Evolutionary conservation across 768 basidiomycete genomes (phyloP).

Genomic region (Daedaleopsis sinensis): DNA sequence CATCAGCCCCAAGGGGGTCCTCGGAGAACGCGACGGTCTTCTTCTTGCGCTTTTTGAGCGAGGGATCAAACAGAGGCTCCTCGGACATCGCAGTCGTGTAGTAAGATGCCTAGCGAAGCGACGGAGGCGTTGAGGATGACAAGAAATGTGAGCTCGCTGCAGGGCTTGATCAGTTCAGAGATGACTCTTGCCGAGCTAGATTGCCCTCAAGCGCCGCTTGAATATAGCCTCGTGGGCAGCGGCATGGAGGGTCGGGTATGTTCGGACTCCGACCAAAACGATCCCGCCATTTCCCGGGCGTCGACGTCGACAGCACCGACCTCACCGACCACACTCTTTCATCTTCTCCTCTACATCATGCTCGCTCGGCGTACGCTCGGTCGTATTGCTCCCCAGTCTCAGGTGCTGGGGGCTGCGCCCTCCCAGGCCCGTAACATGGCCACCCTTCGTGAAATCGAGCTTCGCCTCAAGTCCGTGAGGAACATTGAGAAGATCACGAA

Average conservation of each 20-base stretch:
- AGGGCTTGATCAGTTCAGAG: constrained; percentile 13
- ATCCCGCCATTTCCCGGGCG: constrained; percentile 28
- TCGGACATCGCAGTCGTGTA: constrained; percentile 51
- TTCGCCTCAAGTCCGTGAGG: constrained; percentile 92
- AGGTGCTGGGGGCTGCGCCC: constrained; percentile 42
- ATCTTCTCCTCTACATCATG: constrained; percentile 37
- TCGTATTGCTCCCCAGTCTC: constrained; percentile 45
- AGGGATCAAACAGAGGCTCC: constrained; percentile 82
- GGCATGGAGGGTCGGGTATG: neutral
- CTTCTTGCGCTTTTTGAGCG: constrained; percentile 82
- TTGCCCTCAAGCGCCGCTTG: constrained; percentile 12
- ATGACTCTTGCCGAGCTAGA: constrained; percentile 10
- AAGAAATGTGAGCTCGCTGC: constrained; percentile 15
- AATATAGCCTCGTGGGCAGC: neutral
- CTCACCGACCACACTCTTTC: constrained; percentile 25
- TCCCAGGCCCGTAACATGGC: constrained; percentile 85
- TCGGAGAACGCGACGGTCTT: constrained; percentile 85
- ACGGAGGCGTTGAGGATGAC: constrained; percentile 31
- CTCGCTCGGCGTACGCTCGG: constrained; percentile 52
- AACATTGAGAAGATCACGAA: constrained; percentile 99
- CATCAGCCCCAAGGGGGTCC: constrained; percentile 79
- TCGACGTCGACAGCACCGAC: constrained; percentile 23
- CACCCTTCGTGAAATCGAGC: constrained; percentile 96
- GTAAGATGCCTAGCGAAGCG: neutral
- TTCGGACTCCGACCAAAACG: constrained; percentile 19